These are phyloP conservation scores for Ogataea paraovalis DNA, from an alignment of 805 yeast genomes.

Conservation along the genomic window DNA sequence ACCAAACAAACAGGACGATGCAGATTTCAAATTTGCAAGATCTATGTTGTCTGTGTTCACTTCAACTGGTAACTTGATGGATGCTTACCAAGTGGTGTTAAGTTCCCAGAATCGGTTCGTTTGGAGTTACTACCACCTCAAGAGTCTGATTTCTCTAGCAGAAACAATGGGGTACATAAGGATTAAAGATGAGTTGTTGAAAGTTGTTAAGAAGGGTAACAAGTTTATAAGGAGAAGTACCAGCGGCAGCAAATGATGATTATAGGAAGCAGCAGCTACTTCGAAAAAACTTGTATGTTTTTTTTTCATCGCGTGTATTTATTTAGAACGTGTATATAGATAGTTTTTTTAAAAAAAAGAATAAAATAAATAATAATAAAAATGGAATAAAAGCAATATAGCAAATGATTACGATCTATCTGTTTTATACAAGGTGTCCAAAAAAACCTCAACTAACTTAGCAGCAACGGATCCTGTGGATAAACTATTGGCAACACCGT, in stretches of 20 bases:
- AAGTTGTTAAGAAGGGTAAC: conserved; percentile 20
- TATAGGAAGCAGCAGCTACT: no score
- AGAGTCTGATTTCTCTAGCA: conserved; percentile 37
- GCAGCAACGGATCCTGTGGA: conserved; percentile 82
- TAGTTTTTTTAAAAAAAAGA: conserved; percentile 1
- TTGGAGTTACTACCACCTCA: conserved; percentile 57
- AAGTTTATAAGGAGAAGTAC: conserved; percentile 7
- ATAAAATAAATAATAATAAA: not conserved
- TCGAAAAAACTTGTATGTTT: no score
- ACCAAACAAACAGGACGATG: conserved; percentile 34
- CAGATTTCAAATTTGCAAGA: conserved; percentile 68
- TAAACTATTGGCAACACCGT: conserved; percentile 94
- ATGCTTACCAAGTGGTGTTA: conserved; percentile 64
- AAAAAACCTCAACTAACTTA: conserved; percentile 68
- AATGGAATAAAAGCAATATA: no score
- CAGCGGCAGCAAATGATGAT: not conserved
- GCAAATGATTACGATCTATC: conserved; percentile 3
- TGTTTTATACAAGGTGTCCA: conserved; percentile 73
- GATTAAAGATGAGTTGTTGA: conserved; percentile 26
- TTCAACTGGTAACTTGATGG: conserved; percentile 51
- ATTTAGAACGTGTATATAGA: no score
- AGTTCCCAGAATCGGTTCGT: conserved; percentile 65
- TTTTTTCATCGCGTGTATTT: no score
- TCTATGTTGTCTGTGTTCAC: conserved; percentile 62
- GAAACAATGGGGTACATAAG: conserved; percentile 41